Conservation (phyloP, 1,139 yeast genomes). For the Magnusiomyces clavatus region DNA sequence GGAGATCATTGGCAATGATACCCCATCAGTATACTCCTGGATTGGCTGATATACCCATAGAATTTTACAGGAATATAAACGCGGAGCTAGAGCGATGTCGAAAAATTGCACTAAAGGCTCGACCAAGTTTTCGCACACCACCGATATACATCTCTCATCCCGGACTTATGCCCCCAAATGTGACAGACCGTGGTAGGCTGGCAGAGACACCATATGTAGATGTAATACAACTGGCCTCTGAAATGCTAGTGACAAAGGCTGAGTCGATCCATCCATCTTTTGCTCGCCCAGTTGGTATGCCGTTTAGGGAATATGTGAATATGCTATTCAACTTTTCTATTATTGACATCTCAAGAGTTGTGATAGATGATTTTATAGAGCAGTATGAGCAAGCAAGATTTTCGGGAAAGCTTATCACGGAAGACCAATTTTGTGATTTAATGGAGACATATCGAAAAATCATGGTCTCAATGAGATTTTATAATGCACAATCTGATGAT, state of each 20-base stretch:
- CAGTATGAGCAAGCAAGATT: constrained; percentile 68
- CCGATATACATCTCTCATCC: constrained; percentile 46
- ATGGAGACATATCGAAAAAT: constrained; percentile 38
- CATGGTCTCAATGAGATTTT: constrained; percentile 11
- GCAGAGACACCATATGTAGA: constrained; percentile 60
- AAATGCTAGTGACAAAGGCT: constrained; percentile 38
- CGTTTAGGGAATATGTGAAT: constrained; percentile 43
- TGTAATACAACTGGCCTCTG: constrained; percentile 36
- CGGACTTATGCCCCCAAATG: constrained; percentile 43
- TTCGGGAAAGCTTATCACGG: constrained; percentile 54
- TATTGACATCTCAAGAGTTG: constrained; percentile 19
- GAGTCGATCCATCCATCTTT: constrained; percentile 38
- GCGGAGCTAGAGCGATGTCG: constrained; percentile 41
- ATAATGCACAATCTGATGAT: not conserved
- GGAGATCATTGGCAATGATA: constrained; percentile 59
- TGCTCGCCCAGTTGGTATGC: constrained; percentile 38
- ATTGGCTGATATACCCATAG: constrained; percentile 47
- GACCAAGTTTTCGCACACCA: constrained; percentile 35
- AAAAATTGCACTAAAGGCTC: constrained; percentile 42
- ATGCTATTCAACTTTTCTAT: constrained; percentile 27
- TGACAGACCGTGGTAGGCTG: constrained; percentile 35
- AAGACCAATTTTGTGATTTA: constrained; percentile 53
- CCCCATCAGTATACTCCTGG: constrained; percentile 67
- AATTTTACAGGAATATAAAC: constrained; percentile 38
- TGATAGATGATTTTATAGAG: constrained; percentile 37